Percentiles rank a stretch among this genome's conserved stretches.
Conservation (phyloP, 225 moss, liverwort and hornwort species). For the Marchantia paleacea region DNA sequence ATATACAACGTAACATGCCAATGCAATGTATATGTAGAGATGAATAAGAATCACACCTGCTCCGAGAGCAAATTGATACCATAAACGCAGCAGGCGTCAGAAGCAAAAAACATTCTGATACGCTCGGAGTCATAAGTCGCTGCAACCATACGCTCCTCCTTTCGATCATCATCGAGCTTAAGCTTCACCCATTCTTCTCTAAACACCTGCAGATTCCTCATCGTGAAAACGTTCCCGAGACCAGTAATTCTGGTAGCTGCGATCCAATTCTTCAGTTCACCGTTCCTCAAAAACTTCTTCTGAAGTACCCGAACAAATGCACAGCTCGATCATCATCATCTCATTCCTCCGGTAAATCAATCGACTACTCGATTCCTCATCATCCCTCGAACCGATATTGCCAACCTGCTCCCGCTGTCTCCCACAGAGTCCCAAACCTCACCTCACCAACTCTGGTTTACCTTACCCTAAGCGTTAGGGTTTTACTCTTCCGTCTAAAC, state of each 20-base stretch:
- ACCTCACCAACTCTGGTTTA: too few species aligned
- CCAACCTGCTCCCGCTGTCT: too few species aligned
- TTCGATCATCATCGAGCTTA: slow-evolving; percentile 15
- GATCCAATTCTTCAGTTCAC: background rate
- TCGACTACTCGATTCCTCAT: too few species aligned
- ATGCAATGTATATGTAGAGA: background rate
- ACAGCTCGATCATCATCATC: too few species aligned
- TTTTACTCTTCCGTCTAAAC: too few species aligned
- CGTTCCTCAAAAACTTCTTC: background rate
- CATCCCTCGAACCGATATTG: too few species aligned
- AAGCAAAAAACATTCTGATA: slow-evolving; percentile 38
- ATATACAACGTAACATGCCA: too few species aligned
- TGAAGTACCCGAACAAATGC: too few species aligned
- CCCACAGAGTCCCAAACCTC: too few species aligned
- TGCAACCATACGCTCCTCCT: slow-evolving; percentile 34
- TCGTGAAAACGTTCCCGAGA: background rate
- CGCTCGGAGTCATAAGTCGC: slow-evolving; percentile 41
- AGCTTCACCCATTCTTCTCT: slow-evolving; percentile 31
- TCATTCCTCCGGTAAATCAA: too few species aligned
- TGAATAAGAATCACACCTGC: slow-evolving; percentile 13
- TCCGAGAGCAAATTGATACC: slow-evolving; percentile 19
- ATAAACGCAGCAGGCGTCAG: slow-evolving; percentile 35
- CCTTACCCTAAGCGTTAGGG: too few species aligned
- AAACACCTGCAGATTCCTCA: slow-evolving; percentile 49
- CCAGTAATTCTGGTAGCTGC: background rate